A percentile compares a stretch with the other conserved stretches of the same genome.
phyloP scores from a whole-genome alignment of 164 flowering plant species.

The Macadamia tetraphylla region DNA sequence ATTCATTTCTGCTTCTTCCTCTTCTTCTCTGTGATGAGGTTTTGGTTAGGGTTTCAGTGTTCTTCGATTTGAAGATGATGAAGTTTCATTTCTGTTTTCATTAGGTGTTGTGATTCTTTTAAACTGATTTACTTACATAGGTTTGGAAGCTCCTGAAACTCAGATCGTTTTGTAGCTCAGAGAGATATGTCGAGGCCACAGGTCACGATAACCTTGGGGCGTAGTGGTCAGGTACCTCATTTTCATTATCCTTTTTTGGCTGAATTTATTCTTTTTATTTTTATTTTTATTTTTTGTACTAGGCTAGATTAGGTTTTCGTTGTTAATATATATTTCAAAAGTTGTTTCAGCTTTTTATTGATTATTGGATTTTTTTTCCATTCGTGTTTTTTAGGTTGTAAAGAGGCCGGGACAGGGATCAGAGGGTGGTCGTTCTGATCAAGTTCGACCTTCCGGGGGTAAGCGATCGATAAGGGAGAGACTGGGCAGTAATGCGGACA shows the following conservation, averaged over 20 bases:
- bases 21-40: not conserved
- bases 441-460: conserved; percentile 31
- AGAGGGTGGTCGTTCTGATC: conserved; percentile 30
- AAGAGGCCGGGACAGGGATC: conserved; percentile 42
- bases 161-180: conserved; percentile 14
- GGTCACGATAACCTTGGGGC: conserved; percentile 70
- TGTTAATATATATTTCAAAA: not conserved
- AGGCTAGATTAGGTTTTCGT: too few relatives aligned
- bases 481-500: conserved; percentile 47
- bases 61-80: not conserved
- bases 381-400: conserved; percentile 42
- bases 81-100: not conserved
- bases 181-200: conserved; percentile 46
- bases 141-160: conserved; percentile 6
- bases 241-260: not conserved
- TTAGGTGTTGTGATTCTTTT: not conserved
- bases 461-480: conserved; percentile 70
- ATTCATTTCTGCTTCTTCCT: not conserved
- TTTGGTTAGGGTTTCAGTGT: not conserved
- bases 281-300: not conserved
- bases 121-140: conserved; percentile 1
- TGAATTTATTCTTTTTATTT: not conserved
- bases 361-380: not conserved
- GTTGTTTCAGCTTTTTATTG: not conserved
- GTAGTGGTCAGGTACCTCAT: conserved; percentile 54